Evolutionary conservation across 768 basidiomycete genomes (phyloP), one percentile per base, ranked within the genome.

Genomic region (Leucosporidium creatinivorum): DNA sequence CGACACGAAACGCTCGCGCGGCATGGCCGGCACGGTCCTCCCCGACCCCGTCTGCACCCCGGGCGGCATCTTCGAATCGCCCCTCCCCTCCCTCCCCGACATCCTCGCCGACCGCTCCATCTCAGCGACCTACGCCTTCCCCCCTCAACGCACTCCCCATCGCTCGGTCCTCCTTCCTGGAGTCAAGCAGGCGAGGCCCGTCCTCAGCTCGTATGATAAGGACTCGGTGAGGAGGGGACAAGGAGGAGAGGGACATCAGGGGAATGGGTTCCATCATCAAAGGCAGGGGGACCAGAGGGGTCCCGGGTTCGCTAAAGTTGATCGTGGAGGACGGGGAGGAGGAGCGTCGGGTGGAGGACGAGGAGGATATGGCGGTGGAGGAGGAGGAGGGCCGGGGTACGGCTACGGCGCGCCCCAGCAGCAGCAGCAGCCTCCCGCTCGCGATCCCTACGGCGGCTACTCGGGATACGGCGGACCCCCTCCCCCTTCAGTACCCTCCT

Each of bases 31-130:
- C 15, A 82, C 82, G 49, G 84, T 91, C 44, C 79, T 91, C 25
- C 86, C 89, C 21, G 91, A 93, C 77, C 88, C 91, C 23, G 86
- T 87, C 63, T 93, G 88, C 74, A 84, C 98, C 18, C 96, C 96
- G 4, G 91, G 91, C 61, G 89, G 93, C 9, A 94, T 91, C 0
- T 93, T 90, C 77, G 86, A 86, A 73, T 85, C 84, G 39, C 91
- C 90, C 13, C 79, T 99, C 47, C 74, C 78, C 9, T 82, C 82
- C 61, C 80, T 89, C 59, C 84, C 84, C 4, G 93, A 98, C 78
- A 87, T 99, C 73, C 83, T 84, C 74, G 87, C 89, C 76, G 93
- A 99, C 78, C 84, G 85, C 28, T 89, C 93, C 15, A 80, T 98
- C 18, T 93, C 92, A 0, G 91, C 87, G 3, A 79, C 86, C 39